Evolutionary conservation across 2,329 filamentous ascomycete species (phyloP), one percentile per base, ranked within the genome.

Genomic region (Fusarium compactum): DNA sequence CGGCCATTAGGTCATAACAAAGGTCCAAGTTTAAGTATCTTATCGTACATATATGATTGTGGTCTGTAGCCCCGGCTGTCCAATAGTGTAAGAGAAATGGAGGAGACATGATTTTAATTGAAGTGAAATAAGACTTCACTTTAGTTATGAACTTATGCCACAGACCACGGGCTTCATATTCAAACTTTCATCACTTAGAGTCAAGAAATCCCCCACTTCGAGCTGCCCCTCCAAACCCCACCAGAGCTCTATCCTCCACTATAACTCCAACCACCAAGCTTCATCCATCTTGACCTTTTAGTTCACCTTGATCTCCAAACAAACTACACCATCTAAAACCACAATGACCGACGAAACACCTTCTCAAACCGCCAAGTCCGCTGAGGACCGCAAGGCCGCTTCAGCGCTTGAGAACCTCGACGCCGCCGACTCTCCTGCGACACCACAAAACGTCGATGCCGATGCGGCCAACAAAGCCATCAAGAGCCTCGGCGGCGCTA

Each of bases 301-400:
- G 24, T 46, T 46, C 43, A 34, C 12, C 16, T 30, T 51, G 14
- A 34, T 22, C 34, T 48, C 22, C 16, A 41, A 15, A 32, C 12
- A 45, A 34, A 5, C 22, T 9, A 41, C 20, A 48, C 24, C 34
- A 89, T 77, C 40, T 34, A 32, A 6, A 87, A 89, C 86, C 30
- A 82, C 85, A 47, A 87, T 84, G 65, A 87, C 90, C 61, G 87
- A 89, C 66, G 87, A 89, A 73, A 65, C 67, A 25, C 80, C 84
- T 71, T 80, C 81, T 34, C 70, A 80, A 32, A 80, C 82, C 60
- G 85, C 86, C 76, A 91, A 90, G 80, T 89, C 87, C 44, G 91
- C 91, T 76, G 91, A 94, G 80, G 91, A 93, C 82, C 90, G 91
- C 80, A 93, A 93, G 80, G 91, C 91, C 47, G 91, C 91, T 43